Evolutionary conservation across 1,284 basidiomycete genomes (phyloP).

Genomic region (Fomitopsis betulina): DNA sequence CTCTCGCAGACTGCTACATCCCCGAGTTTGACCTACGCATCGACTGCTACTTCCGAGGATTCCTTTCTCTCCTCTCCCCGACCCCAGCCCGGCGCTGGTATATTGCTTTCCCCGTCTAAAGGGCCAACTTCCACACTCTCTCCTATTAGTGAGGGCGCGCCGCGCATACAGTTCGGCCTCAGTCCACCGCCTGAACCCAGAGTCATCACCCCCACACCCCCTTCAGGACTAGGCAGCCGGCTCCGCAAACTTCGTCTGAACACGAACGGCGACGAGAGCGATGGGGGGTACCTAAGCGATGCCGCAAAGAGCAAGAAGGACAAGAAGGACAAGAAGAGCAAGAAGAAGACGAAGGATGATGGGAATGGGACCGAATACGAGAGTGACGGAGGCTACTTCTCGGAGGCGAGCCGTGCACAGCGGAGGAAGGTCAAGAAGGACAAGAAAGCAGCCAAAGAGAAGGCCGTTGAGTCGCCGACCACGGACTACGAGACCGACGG

Average conservation of each 20-base stretch:
- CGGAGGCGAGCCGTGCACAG: conserved; percentile 23
- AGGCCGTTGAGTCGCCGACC: conserved; percentile 30
- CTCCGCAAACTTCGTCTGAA: conserved; percentile 32
- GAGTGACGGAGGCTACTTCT: conserved; percentile 30
- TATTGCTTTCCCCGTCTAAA: conserved; percentile 5
- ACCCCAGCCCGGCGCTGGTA: conserved; percentile 22
- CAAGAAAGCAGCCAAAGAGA: conserved; percentile 22
- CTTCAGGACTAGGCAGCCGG: conserved; percentile 25
- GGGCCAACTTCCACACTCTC: neutral
- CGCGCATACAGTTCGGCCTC: conserved; percentile 24
- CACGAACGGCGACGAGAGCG: conserved; percentile 48
- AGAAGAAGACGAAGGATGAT: conserved; percentile 14
- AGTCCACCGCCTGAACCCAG: conserved; percentile 20
- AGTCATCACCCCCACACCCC: conserved; percentile 11
- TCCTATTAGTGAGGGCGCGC: conserved; percentile 4
- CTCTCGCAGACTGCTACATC: conserved; percentile 21
- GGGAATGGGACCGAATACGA: conserved; percentile 24
- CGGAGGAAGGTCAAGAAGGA: conserved; percentile 26
- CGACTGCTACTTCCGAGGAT: conserved; percentile 33
- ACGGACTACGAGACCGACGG: conserved; percentile 32
- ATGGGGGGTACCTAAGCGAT: conserved; percentile 48
- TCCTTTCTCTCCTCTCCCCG: conserved; percentile 22
- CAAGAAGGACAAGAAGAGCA: conserved; percentile 20
- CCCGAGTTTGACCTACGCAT: conserved; percentile 31
- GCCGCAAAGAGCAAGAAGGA: conserved; percentile 30